A percentile compares a stretch with the other conserved stretches of the same genome.
Conservation (phyloP, 2,329 filamentous ascomycete genomes). For the Rachicladosporium sp. region DNA sequence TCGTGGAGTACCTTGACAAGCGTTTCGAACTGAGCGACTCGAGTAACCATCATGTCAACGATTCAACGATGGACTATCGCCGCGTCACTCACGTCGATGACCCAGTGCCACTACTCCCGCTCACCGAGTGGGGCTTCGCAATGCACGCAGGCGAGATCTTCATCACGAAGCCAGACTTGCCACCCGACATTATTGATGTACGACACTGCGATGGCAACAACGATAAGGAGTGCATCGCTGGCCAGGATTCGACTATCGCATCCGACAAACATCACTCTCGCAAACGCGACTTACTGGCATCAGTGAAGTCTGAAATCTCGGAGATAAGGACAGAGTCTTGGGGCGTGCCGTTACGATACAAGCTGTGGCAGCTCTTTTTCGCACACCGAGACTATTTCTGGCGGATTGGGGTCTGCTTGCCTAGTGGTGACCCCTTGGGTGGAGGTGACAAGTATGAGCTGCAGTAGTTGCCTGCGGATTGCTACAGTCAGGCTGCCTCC, state of each 20-base stretch:
- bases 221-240: slow-evolving; percentile 60
- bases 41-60: slow-evolving; percentile 19
- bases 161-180: slow-evolving; percentile 59
- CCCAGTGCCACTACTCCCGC: slow-evolving; percentile 76
- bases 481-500: too few species aligned
- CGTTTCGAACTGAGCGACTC: slow-evolving; percentile 30
- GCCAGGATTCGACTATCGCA: slow-evolving; percentile 32
- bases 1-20: slow-evolving; percentile 42
- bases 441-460: slow-evolving; percentile 14
- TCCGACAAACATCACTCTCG: neutral
- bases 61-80: slow-evolving; percentile 41
- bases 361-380: slow-evolving; percentile 86
- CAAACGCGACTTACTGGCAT: slow-evolving; percentile 10
- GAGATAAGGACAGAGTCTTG: slow-evolving; percentile 21
- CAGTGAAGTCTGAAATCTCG: slow-evolving; percentile 18
- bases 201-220: slow-evolving; percentile 56
- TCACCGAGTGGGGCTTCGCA: slow-evolving; percentile 76
- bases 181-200: slow-evolving; percentile 59
- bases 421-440: slow-evolving; percentile 29
- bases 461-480: too few species aligned
- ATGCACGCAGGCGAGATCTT: slow-evolving; percentile 81
- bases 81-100: slow-evolving; percentile 79
- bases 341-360: slow-evolving; percentile 44
- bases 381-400: slow-evolving; percentile 96
- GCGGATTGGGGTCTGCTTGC: slow-evolving; percentile 79